Conservation (phyloP, 1,284 basidiomycete species). For the Leccinum angustisporum region DNA sequence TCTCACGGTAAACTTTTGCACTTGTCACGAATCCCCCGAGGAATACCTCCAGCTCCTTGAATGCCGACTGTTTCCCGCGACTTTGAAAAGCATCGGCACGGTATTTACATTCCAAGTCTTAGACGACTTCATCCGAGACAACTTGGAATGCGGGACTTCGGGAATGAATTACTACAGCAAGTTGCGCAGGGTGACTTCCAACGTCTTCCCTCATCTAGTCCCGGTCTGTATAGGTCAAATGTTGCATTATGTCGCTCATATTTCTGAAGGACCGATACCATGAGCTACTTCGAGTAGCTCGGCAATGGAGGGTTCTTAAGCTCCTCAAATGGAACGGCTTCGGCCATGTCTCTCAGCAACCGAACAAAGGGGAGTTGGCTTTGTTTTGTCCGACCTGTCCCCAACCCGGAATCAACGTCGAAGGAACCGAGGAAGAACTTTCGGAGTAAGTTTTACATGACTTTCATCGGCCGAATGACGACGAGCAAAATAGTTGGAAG, state of each 20-base stretch:
- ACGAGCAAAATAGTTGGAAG: constrained; percentile 1
- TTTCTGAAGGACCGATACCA: background rate
- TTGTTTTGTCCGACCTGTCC: background rate
- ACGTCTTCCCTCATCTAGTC: constrained; percentile 20
- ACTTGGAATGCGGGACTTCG: constrained; percentile 27
- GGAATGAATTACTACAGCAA: constrained; percentile 27
- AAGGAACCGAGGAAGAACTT: too few species aligned
- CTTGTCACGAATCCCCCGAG: background rate
- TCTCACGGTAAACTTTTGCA: background rate
- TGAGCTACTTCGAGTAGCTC: background rate
- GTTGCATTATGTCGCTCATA: background rate
- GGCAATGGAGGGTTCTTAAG: background rate
- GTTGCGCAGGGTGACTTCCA: constrained; percentile 23
- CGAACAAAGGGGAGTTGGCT: background rate
- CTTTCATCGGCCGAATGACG: too few species aligned
- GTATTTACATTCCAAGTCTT: background rate
- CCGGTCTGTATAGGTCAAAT: background rate
- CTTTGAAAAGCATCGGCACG: background rate
- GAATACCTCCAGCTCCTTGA: background rate
- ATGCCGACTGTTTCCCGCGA: background rate
- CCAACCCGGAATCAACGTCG: background rate
- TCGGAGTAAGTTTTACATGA: too few species aligned
- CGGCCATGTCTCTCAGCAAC: background rate
- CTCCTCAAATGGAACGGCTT: background rate
- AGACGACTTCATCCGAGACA: constrained; percentile 26